Evolutionary conservation across 1,139 yeast species (phyloP).

Genomic region (Yamadazyma sp.): DNA sequence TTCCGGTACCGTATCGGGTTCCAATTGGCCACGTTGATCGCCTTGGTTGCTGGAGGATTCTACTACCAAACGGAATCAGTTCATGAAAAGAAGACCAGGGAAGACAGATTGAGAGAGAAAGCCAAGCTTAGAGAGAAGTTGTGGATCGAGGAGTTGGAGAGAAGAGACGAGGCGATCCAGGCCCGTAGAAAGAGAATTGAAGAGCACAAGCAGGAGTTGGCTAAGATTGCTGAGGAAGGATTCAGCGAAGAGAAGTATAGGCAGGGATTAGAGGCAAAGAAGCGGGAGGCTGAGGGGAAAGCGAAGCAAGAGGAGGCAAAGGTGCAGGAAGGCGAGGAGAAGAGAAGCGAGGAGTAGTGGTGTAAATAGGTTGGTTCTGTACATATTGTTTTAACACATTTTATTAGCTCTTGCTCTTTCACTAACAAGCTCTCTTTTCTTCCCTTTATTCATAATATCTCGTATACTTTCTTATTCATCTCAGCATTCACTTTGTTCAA

Average conservation of each 20-base stretch:
- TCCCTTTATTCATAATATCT: no score
- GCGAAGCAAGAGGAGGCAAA: neutral
- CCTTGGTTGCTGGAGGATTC: constrained; percentile 77
- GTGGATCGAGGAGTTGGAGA: constrained; percentile 88
- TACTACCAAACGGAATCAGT: constrained; percentile 50
- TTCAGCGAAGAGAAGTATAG: constrained; percentile 26
- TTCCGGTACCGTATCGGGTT: constrained; percentile 88
- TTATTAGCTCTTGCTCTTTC: no score
- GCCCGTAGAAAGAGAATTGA: constrained; percentile 54
- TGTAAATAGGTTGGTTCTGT: no score
- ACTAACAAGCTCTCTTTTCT: no score
- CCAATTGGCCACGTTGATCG: constrained; percentile 79
- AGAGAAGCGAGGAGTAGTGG: neutral
- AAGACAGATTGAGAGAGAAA: constrained; percentile 64
- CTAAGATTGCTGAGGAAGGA: constrained; percentile 42
- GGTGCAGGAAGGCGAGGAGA: neutral
- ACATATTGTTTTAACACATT: neutral
- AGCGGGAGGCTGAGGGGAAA: neutral
- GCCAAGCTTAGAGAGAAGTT: constrained; percentile 81
- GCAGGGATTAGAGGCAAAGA: constrained; percentile 6
- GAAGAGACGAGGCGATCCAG: constrained; percentile 75
- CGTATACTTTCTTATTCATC: neutral
- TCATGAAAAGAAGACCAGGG: constrained; percentile 50
- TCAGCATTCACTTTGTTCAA: neutral
- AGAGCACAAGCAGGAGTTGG: constrained; percentile 38